Conservation (phyloP, 2,329 filamentous ascomycete species). For the Herpotrichia juniperi region DNA sequence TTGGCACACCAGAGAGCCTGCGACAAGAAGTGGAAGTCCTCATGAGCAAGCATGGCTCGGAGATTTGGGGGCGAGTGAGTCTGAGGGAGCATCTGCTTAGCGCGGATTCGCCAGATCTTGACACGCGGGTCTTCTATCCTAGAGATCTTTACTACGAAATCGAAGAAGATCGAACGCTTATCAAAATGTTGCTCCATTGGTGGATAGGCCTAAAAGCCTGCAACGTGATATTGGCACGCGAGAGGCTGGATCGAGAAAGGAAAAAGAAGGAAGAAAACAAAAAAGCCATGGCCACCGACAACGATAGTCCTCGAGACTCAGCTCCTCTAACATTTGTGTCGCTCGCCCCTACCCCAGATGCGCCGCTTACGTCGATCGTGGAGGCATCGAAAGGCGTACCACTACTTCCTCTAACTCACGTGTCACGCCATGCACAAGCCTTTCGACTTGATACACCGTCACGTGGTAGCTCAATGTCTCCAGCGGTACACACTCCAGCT, state of each 20-base stretch:
- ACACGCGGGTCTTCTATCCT: constrained; percentile 34
- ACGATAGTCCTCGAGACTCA: constrained; percentile 1
- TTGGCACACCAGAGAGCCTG: constrained; percentile 36
- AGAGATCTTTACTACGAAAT: constrained; percentile 40
- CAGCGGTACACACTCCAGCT: constrained; percentile 34
- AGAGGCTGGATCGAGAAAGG: constrained; percentile 40
- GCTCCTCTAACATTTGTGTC: neutral
- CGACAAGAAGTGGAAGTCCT: constrained; percentile 36
- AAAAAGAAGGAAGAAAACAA: constrained; percentile 42
- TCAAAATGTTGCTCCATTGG: constrained; percentile 43
- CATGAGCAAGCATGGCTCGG: constrained; percentile 38
- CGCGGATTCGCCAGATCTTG: constrained; percentile 38
- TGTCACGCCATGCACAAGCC: constrained; percentile 15
- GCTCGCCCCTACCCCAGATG: constrained; percentile 1
- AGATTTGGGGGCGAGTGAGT: constrained; percentile 38
- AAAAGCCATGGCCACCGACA: constrained; percentile 14
- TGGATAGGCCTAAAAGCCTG: constrained; percentile 45
- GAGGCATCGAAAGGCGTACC: neutral
- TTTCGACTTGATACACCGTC: constrained; percentile 17
- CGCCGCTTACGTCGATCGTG: neutral
- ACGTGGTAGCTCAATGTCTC: constrained; percentile 18
- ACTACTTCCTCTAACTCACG: constrained; percentile 4
- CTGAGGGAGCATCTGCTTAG: constrained; percentile 40
- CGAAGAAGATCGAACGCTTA: constrained; percentile 36
- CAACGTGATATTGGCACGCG: constrained; percentile 43